Conservation (phyloP, 208 protist genomes). For the Blechomonas ayalai region DNA sequence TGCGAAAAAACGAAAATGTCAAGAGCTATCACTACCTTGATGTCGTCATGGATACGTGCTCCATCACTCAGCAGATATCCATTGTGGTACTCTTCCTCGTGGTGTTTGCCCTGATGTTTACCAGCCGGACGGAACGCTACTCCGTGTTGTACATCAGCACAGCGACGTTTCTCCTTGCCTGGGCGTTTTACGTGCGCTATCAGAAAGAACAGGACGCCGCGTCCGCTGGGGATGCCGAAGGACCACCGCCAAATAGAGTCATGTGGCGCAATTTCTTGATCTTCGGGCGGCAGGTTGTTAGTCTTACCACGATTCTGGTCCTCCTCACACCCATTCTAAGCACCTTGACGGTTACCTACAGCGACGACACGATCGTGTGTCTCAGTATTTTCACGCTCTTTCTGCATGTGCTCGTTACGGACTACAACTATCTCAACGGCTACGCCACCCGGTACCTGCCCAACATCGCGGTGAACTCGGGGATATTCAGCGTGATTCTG, state of each 20-base stretch:
- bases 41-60: conserved; percentile 75
- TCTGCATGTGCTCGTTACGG: conserved; percentile 62
- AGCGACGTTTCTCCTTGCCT: conserved; percentile 22
- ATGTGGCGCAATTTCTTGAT: conserved; percentile 30
- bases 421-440: conserved; percentile 86
- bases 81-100: conserved; percentile 82
- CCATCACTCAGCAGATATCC: conserved; percentile 81
- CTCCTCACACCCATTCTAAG: conserved; percentile 75
- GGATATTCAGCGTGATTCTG: conserved; percentile 73
- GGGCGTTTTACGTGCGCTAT: conserved; percentile 26
- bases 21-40: conserved; percentile 62
- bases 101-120: conserved; percentile 53
- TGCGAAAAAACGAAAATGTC: conserved; percentile 76
- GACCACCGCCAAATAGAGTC: conserved; percentile 8
- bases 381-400: conserved; percentile 75
- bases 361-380: conserved; percentile 86
- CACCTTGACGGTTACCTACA: conserved; percentile 81
- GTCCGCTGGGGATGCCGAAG: not conserved
- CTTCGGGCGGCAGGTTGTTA: conserved; percentile 42
- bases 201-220: conserved; percentile 12
- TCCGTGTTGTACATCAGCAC: conserved; percentile 58
- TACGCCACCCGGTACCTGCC: conserved; percentile 53
- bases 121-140: conserved; percentile 12
- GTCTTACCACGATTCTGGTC: conserved; percentile 43
- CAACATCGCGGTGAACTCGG: conserved; percentile 75